Evolutionary conservation across 495 filamentous ascomycete genomes (phyloP).

Genomic region (Penicillium lividum): DNA sequence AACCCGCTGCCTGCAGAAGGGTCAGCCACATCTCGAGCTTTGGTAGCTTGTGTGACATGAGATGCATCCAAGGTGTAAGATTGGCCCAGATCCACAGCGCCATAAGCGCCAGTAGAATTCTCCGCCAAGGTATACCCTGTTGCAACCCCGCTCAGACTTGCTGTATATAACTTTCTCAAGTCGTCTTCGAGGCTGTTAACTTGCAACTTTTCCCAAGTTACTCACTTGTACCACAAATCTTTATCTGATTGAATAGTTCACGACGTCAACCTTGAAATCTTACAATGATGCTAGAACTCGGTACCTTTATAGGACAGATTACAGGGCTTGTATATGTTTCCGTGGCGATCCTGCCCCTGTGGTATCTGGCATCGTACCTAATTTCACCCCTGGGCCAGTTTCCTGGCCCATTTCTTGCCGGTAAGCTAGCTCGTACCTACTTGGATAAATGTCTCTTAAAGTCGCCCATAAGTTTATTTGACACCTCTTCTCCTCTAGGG

Average conservation of each 20-base stretch:
- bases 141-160: background rate
- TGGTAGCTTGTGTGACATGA: conserved; percentile 1
- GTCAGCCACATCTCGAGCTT: background rate
- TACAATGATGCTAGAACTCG: background rate
- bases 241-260: background rate
- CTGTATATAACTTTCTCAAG: background rate
- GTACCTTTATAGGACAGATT: background rate
- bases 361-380: conserved; percentile 23
- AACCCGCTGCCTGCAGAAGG: background rate
- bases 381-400: conserved; percentile 30
- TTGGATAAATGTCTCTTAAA: background rate
- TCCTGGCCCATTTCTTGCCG: conserved; percentile 39
- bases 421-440: conserved; percentile 13
- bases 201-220: conserved; percentile 1
- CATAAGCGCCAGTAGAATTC: background rate
- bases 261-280: background rate
- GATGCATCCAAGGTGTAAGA: conserved; percentile 4
- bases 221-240: background rate
- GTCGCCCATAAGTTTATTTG: background rate
- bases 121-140: background rate
- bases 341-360: conserved; percentile 9
- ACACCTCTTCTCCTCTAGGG: conserved; percentile 7
- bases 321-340: conserved; percentile 8
- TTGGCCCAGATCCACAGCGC: conserved; percentile 3
- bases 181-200: background rate